Evolutionary conservation across 2,329 filamentous ascomycete species (phyloP).

Genomic region (Cadophora malorum): DNA sequence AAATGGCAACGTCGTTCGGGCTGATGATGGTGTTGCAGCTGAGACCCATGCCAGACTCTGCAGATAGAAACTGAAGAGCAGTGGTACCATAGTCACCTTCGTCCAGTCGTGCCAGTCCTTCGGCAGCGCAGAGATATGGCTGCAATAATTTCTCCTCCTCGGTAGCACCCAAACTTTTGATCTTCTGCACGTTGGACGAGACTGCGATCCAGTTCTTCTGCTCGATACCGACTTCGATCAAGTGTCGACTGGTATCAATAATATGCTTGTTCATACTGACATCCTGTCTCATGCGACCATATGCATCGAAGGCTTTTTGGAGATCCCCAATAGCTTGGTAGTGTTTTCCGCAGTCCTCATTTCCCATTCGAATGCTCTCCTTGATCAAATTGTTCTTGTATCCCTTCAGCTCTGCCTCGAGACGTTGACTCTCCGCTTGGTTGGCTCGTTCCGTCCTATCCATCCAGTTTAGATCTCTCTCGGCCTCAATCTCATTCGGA

Average conservation of each 20-base stretch:
- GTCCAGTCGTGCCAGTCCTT: constrained; percentile 66
- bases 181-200: constrained; percentile 69
- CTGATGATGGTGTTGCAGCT: constrained; percentile 75
- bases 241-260: constrained; percentile 78
- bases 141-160: constrained; percentile 55
- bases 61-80: constrained; percentile 66
- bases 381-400: constrained; percentile 98
- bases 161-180: constrained; percentile 53
- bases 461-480: constrained; percentile 77
- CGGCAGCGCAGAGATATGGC: constrained; percentile 62
- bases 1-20: constrained; percentile 88
- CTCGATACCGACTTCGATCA: constrained; percentile 78
- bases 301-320: constrained; percentile 75
- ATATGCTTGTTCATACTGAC: constrained; percentile 85
- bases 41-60: constrained; percentile 52
- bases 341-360: constrained; percentile 89
- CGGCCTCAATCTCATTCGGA: constrained; percentile 71
- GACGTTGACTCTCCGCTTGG: constrained; percentile 71
- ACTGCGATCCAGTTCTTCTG: constrained; percentile 79
- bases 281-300: constrained; percentile 86
- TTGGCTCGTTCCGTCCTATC: constrained; percentile 70
- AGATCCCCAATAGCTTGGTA: constrained; percentile 81
- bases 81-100: constrained; percentile 67
- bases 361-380: constrained; percentile 95
- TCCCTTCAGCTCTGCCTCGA: constrained; percentile 84